Conservation (phyloP, 176 grass and related monocot species). For the Cymbopogon citratus region DNA sequence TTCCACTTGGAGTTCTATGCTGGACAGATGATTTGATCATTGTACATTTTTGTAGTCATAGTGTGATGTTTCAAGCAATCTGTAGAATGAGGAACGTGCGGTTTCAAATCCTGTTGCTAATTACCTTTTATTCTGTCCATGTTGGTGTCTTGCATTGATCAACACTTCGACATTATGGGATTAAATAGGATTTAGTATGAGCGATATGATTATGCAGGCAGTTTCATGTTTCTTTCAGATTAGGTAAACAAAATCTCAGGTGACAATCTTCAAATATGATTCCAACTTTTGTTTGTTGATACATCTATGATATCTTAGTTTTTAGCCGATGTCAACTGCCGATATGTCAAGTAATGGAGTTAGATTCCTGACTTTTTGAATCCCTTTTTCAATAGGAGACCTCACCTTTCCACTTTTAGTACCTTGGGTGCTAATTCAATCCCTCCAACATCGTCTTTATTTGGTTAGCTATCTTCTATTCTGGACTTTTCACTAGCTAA, state of each 20-base stretch:
- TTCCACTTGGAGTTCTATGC: background rate
- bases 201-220: background rate
- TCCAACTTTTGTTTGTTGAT: background rate
- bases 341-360: background rate
- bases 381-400: background rate
- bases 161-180: background rate
- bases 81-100: background rate
- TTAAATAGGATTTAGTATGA: background rate
- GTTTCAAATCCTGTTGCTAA: background rate
- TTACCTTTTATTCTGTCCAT: background rate
- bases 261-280: background rate
- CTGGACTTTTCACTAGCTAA: no score
- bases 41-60: background rate
- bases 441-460: no score
- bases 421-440: slow-evolving; percentile 1
- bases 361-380: background rate
- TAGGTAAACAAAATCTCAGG: no score
- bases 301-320: background rate
- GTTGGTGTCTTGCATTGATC: background rate
- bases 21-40: background rate
- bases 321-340: background rate
- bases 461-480: no score
- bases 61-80: background rate
- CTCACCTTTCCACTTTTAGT: background rate
- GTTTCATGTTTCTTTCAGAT: background rate